These are phyloP conservation scores for Sugiyamaella japonica DNA, from an alignment of 1,139 yeast genomes.

Conservation along the genomic window DNA sequence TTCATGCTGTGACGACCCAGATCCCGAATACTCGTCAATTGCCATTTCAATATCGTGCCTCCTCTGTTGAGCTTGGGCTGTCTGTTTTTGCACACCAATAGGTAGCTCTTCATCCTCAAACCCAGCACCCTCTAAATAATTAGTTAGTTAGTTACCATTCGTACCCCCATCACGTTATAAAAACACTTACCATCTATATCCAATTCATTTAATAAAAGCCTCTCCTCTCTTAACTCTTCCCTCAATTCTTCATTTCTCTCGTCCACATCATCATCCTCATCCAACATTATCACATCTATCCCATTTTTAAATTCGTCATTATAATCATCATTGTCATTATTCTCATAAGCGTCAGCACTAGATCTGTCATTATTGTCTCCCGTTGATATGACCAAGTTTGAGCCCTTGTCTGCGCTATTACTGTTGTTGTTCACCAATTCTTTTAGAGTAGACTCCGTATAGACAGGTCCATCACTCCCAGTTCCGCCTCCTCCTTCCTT, in stretches of 20 bases:
- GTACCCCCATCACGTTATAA: not conserved
- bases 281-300: slow-evolving; percentile 10
- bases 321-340: slow-evolving; percentile 2
- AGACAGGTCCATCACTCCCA: not conserved
- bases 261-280: slow-evolving; percentile 10
- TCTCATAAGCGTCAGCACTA: not conserved
- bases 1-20: slow-evolving; percentile 2
- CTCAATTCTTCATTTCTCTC: slow-evolving; percentile 5
- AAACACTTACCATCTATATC: slow-evolving; percentile 13
- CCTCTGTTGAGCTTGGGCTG: slow-evolving; percentile 32
- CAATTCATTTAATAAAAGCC: slow-evolving; percentile 6
- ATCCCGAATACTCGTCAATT: slow-evolving; percentile 28
- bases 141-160: slow-evolving; percentile 1
- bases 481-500: not conserved
- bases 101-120: slow-evolving; percentile 44
- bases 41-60: slow-evolving; percentile 46
- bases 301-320: slow-evolving; percentile 7
- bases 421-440: slow-evolving; percentile 3
- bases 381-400: not conserved
- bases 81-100: slow-evolving; percentile 35
- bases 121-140: slow-evolving; percentile 38
- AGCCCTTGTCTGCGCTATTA: not conserved
- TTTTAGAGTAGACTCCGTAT: slow-evolving; percentile 10
- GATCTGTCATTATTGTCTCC: not conserved
- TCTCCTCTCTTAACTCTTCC: slow-evolving; percentile 6